Percentiles rank a stretch among this genome's conserved stretches.
These are phyloP conservation scores for Rhododendron williamsianum DNA, from an alignment of 148 eudicot genomes.

Conservation along the genomic window DNA sequence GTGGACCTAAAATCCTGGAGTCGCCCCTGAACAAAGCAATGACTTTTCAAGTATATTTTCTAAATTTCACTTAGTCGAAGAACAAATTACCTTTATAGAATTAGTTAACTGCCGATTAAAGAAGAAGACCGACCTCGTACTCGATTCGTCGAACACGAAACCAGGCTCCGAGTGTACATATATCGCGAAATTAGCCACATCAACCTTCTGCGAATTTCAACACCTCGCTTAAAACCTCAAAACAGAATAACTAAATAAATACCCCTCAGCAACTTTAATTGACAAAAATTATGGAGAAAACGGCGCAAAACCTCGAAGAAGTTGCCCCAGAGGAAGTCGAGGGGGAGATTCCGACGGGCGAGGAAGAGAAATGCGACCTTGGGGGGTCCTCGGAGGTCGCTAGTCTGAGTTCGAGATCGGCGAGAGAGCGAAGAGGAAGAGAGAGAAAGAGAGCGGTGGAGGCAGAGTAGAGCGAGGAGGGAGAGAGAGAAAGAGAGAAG, in stretches of 20 bases:
- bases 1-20: too few relatives aligned
- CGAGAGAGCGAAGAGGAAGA: not conserved
- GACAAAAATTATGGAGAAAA: not conserved
- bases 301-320: conserved; percentile 61
- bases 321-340: conserved; percentile 82
- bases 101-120: conserved; percentile 63
- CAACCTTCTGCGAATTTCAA: conserved; percentile 58
- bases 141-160: conserved; percentile 79
- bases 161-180: conserved; percentile 89
- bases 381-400: conserved; percentile 35
- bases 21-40: not conserved
- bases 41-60: not conserved
- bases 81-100: conserved; percentile 62
- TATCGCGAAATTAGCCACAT: conserved; percentile 55
- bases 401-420: conserved; percentile 23
- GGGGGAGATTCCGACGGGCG: conserved; percentile 59
- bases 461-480: not conserved
- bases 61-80: not conserved
- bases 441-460: not conserved
- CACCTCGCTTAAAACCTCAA: not conserved
- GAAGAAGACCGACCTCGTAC: conserved; percentile 63
- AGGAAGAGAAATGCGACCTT: conserved; percentile 80
- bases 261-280: not conserved
- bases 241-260: not conserved
- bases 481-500: not conserved